Conservation (phyloP, 225 moss, liverwort and hornwort species). For the Physcomitrium patens region DNA sequence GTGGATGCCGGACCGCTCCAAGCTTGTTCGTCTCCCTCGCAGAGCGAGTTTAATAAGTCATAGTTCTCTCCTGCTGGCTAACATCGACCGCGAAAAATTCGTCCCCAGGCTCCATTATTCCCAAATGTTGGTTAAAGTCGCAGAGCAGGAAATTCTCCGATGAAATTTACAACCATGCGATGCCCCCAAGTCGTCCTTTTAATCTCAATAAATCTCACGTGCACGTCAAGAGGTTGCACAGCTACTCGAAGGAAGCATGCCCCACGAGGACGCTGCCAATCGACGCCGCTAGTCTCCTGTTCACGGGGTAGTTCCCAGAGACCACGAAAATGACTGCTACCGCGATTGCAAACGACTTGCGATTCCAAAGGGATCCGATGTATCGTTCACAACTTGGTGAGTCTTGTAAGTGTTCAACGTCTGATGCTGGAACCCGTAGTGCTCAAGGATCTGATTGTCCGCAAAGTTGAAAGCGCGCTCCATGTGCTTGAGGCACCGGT, state of each 20-base stretch:
- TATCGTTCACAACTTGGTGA: constrained; percentile 31
- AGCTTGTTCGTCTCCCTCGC: neutral
- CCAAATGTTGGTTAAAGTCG: neutral
- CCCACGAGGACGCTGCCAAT: neutral
- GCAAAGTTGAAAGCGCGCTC: constrained; percentile 61
- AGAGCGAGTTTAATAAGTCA: neutral
- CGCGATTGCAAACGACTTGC: constrained; percentile 21
- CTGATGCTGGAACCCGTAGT: constrained; percentile 46
- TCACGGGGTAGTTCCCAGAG: no score
- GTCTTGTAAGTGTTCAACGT: constrained; percentile 40
- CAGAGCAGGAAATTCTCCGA: neutral
- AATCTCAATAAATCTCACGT: neutral
- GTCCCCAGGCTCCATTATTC: constrained; percentile 7
- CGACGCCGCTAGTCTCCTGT: neutral
- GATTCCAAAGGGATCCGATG: constrained; percentile 43
- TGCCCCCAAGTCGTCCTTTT: neutral
- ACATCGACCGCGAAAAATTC: constrained; percentile 5
- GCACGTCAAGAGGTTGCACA: constrained; percentile 4
- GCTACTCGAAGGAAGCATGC: neutral
- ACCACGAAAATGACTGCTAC: constrained; percentile 8
- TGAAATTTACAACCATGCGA: constrained; percentile 1
- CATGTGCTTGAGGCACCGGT: constrained; percentile 63
- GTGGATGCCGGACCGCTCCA: neutral
- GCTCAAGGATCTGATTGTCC: constrained; percentile 53
- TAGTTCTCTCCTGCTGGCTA: neutral